These are phyloP conservation scores for Phytophthora tentaculata DNA, from an alignment of 352 stramenopile genomes.

Conservation along the genomic window DNA sequence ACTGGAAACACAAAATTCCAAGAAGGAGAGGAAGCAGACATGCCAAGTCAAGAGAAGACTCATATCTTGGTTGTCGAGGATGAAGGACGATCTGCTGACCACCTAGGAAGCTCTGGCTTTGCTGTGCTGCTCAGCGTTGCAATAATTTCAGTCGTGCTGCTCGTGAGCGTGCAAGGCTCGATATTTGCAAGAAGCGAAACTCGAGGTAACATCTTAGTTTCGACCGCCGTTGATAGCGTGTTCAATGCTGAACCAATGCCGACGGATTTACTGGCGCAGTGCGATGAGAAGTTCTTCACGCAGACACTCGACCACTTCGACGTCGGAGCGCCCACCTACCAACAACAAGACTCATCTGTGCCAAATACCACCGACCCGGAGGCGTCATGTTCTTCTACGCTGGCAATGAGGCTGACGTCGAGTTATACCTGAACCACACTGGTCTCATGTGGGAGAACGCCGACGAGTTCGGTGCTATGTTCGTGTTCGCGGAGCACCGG, in stretches of 20 bases:
- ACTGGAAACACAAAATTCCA: conserved; percentile 2
- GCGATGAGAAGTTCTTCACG: conserved; percentile 74
- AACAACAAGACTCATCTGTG: conserved; percentile 91
- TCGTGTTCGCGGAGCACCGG: conserved; percentile 97
- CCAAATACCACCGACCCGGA: conserved; percentile 64
- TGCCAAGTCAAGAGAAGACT: conserved; percentile 28
- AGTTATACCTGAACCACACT: conserved; percentile 96
- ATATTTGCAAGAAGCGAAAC: background rate
- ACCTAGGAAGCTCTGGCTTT: background rate
- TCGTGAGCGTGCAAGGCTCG: conserved; percentile 1
- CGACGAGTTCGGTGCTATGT: conserved; percentile 83
- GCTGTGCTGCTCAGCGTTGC: background rate
- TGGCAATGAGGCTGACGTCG: conserved; percentile 95
- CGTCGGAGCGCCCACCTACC: conserved; percentile 61
- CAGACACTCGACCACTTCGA: conserved; percentile 85
- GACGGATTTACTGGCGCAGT: conserved; percentile 56
- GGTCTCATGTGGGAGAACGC: conserved; percentile 97
- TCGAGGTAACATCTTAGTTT: background rate
- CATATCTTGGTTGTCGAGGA: conserved; percentile 16
- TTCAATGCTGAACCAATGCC: conserved; percentile 14
- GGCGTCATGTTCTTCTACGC: conserved; percentile 94
- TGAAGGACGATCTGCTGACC: conserved; percentile 2
- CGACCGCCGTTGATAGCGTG: conserved; percentile 35
- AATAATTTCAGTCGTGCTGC: conserved; percentile 10
- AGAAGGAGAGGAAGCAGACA: conserved; percentile 5